A percentile compares a stretch with the other conserved stretches of the same genome.
Conservation (phyloP, 306 rosid genomes). For the Dryas octopetala region DNA sequence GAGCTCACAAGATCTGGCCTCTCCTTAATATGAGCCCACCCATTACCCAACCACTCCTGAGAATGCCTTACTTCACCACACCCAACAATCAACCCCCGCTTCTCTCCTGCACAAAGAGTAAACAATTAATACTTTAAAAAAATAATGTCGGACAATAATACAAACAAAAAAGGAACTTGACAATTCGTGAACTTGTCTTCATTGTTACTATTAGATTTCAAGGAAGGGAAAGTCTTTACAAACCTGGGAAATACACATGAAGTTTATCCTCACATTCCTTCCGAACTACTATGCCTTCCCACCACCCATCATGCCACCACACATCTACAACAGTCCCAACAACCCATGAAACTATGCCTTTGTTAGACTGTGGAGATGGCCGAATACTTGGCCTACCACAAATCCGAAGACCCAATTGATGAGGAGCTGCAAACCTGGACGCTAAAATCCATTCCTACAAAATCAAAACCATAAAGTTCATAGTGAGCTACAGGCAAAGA, state of each 20-base stretch:
- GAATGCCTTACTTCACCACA: slow-evolving; percentile 52
- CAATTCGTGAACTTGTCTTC: background rate
- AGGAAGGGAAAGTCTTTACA: background rate
- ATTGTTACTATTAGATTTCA: background rate
- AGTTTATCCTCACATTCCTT: slow-evolving; percentile 49
- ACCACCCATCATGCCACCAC: slow-evolving; percentile 95
- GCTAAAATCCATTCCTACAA: slow-evolving; percentile 83
- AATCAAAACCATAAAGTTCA: background rate
- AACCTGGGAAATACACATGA: slow-evolving; percentile 79
- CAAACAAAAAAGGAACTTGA: background rate
- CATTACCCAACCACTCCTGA: slow-evolving; percentile 72
- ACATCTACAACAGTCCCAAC: slow-evolving; percentile 72
- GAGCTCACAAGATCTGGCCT: slow-evolving; percentile 61
- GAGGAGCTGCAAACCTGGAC: slow-evolving; percentile 53
- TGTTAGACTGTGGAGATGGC: slow-evolving; percentile 39
- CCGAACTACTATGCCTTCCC: slow-evolving; percentile 81
- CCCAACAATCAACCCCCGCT: slow-evolving; percentile 36
- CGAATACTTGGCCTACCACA: slow-evolving; percentile 57
- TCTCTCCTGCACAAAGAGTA: slow-evolving; percentile 57
- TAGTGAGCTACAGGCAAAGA: background rate
- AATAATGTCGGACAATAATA: background rate
- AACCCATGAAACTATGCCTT: slow-evolving; percentile 32
- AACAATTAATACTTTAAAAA: background rate
- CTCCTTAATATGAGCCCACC: slow-evolving; percentile 52
- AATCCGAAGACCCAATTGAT: slow-evolving; percentile 52